Percentiles rank a stretch among this genome's conserved stretches.
phyloP scores from a whole-genome alignment of 495 filamentous ascomycete genomes.

The Trichocladium antarcticum region DNA sequence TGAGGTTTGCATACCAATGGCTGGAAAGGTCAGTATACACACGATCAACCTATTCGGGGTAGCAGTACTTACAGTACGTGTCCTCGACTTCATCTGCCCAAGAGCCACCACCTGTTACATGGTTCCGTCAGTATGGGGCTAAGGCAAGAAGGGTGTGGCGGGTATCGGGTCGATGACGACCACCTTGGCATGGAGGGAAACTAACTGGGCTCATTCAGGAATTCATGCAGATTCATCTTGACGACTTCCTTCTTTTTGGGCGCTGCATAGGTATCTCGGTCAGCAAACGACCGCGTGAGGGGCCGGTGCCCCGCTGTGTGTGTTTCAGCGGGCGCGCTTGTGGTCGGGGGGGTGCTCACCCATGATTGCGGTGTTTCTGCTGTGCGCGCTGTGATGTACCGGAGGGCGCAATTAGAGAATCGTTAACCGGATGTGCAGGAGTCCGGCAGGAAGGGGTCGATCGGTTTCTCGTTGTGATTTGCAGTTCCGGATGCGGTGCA shows the following conservation, averaged over 20 bases:
- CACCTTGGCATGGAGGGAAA: conserved; percentile 23
- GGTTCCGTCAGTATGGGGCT: conserved; percentile 11
- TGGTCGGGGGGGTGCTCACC: conserved; percentile 45
- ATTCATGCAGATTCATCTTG: conserved; percentile 88
- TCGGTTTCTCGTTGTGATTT: neutral
- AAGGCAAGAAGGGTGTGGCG: conserved; percentile 1
- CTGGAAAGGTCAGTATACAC: neutral
- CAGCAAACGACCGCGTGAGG: conserved; percentile 18
- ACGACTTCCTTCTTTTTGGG: conserved; percentile 77
- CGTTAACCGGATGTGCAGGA: conserved; percentile 10
- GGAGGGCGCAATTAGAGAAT: conserved; percentile 34
- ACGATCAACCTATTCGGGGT: neutral
- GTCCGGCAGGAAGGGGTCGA: conserved; percentile 3
- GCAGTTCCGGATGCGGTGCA: neutral
- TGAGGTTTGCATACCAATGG: neutral
- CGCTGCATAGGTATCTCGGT: conserved; percentile 50
- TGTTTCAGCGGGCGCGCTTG: conserved; percentile 1
- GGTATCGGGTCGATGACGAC: neutral
- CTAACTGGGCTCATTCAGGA: conserved; percentile 77
- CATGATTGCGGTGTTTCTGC: conserved; percentile 66
- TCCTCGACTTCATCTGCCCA: conserved; percentile 99
- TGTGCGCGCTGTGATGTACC: conserved; percentile 34
- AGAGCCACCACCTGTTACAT: conserved; percentile 62
- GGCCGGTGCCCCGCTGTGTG: conserved; percentile 11
- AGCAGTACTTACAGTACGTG: conserved; percentile 48